phyloP scores from a whole-genome alignment of 1,284 basidiomycete genomes.

The Kwoniella shivajii region DNA sequence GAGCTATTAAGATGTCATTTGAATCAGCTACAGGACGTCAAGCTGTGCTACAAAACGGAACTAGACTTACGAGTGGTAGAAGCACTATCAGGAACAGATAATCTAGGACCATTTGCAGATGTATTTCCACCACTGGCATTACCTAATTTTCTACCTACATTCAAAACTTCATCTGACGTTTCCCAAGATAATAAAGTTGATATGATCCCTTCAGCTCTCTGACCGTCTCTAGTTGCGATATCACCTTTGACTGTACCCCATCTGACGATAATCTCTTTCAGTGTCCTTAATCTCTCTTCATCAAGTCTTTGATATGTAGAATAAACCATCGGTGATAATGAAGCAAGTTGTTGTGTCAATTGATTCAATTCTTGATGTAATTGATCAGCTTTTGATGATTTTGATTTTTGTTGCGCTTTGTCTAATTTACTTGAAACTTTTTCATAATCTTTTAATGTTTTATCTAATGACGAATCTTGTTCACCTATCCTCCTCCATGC shows the following conservation, averaged over 20 bases:
- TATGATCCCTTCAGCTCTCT: slow-evolving; percentile 46
- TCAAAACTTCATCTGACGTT: slow-evolving; percentile 40
- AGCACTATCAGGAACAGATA: slow-evolving; percentile 16
- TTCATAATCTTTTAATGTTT: slow-evolving; percentile 51
- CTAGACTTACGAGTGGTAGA: slow-evolving; percentile 22
- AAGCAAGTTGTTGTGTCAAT: slow-evolving; percentile 35
- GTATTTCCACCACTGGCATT: slow-evolving; percentile 26
- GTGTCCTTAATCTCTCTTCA: slow-evolving; percentile 41
- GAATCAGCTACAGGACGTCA: background rate
- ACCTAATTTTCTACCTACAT: slow-evolving; percentile 39
- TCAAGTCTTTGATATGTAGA: slow-evolving; percentile 51
- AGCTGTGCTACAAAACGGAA: too few species aligned
- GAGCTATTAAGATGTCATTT: slow-evolving; percentile 13
- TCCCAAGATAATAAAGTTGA: slow-evolving; percentile 50
- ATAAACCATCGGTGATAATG: slow-evolving; percentile 48
- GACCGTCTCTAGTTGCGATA: slow-evolving; percentile 43
- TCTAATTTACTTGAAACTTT: slow-evolving; percentile 47
- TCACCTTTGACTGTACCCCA: slow-evolving; percentile 52
- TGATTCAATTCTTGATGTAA: slow-evolving; percentile 41
- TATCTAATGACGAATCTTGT: slow-evolving; percentile 49
- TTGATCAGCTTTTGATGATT: slow-evolving; percentile 44
- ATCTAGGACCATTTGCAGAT: slow-evolving; percentile 16
- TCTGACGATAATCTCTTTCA: slow-evolving; percentile 53
- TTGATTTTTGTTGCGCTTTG: slow-evolving; percentile 50
- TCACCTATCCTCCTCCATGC: slow-evolving; percentile 46